phyloP scores from a whole-genome alignment of 75 land plant genomes.

The Larix kaempferi region DNA sequence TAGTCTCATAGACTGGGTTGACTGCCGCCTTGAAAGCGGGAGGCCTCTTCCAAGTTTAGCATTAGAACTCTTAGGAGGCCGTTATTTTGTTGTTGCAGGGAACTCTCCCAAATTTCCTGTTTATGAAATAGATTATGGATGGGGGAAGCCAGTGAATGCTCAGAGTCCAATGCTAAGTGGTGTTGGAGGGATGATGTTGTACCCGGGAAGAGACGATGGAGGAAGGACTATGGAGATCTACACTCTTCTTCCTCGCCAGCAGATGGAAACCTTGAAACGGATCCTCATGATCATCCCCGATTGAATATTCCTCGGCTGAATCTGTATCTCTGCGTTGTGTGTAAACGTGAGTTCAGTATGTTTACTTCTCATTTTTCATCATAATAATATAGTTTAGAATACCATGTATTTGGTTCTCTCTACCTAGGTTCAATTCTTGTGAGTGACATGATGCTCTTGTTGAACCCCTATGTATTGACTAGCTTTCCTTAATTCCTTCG shows the following conservation, averaged over 20 bases:
- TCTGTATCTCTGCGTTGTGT: too few species aligned
- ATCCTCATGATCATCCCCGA: background rate
- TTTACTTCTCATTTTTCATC: too few species aligned
- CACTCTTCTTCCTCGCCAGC: background rate
- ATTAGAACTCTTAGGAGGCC: background rate
- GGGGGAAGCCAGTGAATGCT: conserved; percentile 6
- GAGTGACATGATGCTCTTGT: too few species aligned
- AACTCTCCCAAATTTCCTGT: conserved; percentile 6
- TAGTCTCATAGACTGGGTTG: conserved; percentile 4
- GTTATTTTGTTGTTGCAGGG: background rate
- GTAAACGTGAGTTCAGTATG: too few species aligned
- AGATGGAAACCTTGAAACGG: background rate
- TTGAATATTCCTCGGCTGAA: too few species aligned
- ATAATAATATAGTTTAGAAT: too few species aligned
- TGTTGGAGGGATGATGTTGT: background rate
- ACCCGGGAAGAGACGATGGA: background rate
- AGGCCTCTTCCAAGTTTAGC: background rate
- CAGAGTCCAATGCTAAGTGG: background rate
- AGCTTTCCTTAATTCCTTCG: too few species aligned
- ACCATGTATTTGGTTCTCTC: too few species aligned
- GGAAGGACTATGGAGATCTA: background rate
- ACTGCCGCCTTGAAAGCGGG: background rate
- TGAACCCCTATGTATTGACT: too few species aligned
- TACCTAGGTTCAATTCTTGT: too few species aligned
- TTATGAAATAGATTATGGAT: conserved; percentile 7